phyloP scores from a whole-genome alignment of 495 filamentous ascomycete genomes.

The Penicillium canariense region DNA sequence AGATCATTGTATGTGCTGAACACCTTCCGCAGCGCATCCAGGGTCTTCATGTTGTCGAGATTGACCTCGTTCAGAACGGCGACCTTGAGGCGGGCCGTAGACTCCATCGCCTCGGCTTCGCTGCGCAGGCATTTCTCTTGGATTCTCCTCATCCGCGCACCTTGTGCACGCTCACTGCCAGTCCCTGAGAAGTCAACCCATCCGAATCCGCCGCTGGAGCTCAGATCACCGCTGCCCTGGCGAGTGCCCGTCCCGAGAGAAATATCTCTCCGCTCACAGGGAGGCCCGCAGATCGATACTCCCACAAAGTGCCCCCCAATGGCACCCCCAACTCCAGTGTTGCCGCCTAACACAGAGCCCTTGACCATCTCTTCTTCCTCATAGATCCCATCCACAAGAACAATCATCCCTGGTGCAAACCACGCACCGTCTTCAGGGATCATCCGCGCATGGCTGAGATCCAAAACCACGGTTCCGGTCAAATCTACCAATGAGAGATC shows the following conservation, averaged over 20 bases:
- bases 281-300: constrained; percentile 84
- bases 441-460: constrained; percentile 74
- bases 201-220: constrained; percentile 77
- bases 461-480: constrained; percentile 82
- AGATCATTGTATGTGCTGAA: constrained; percentile 61
- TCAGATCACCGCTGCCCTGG: constrained; percentile 49
- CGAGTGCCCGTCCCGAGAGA: constrained; percentile 69
- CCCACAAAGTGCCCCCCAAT: constrained; percentile 88
- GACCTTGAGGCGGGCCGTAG: constrained; percentile 49
- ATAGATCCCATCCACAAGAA: constrained; percentile 89
- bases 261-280: constrained; percentile 76
- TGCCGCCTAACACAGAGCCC: constrained; percentile 66
- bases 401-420: constrained; percentile 93
- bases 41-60: constrained; percentile 73
- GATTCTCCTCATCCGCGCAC: constrained; percentile 75
- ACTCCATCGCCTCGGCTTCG: constrained; percentile 25
- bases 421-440: constrained; percentile 84
- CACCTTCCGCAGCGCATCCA: constrained; percentile 75
- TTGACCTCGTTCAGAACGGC: constrained; percentile 78
- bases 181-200: constrained; percentile 96
- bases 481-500: constrained; percentile 77
- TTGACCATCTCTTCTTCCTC: constrained; percentile 78
- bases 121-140: constrained; percentile 46
- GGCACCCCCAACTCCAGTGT: constrained; percentile 78
- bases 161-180: constrained; percentile 83